Evolutionary conservation across 73 alveolate genomes (phyloP).

Genomic region (Paramecium octaurelia): DNA sequence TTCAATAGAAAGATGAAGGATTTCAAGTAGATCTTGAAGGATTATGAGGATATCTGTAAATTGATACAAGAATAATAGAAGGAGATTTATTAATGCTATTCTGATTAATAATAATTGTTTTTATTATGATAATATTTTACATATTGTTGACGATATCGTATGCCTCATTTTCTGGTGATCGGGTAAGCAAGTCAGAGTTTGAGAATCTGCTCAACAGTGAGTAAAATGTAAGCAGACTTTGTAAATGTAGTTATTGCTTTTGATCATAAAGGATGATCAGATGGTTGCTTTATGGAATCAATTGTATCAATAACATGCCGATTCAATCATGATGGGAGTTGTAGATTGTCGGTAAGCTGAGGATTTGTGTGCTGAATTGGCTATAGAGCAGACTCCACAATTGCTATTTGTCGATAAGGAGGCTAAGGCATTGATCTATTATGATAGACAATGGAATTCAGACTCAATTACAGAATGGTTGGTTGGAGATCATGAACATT

Average conservation of each 20-base stretch:
- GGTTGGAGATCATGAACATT: background rate
- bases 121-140: background rate
- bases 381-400: background rate
- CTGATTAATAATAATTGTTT: slow-evolving; percentile 5
- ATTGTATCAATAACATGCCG: background rate
- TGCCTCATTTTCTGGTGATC: background rate
- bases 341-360: background rate
- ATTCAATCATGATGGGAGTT: background rate
- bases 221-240: background rate
- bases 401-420: background rate
- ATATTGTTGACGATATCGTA: background rate
- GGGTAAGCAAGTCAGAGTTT: background rate
- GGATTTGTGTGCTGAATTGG: background rate
- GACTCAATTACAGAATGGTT: background rate
- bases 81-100: background rate
- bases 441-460: background rate
- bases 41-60: background rate
- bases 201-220: background rate
- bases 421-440: background rate
- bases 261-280: background rate
- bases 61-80: background rate
- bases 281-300: background rate
- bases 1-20: background rate
- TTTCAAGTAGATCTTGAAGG: background rate
- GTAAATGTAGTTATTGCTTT: background rate